Evolutionary conservation across 2,329 filamentous ascomycete genomes (phyloP).

Genomic region (Pyricularia sp.): DNA sequence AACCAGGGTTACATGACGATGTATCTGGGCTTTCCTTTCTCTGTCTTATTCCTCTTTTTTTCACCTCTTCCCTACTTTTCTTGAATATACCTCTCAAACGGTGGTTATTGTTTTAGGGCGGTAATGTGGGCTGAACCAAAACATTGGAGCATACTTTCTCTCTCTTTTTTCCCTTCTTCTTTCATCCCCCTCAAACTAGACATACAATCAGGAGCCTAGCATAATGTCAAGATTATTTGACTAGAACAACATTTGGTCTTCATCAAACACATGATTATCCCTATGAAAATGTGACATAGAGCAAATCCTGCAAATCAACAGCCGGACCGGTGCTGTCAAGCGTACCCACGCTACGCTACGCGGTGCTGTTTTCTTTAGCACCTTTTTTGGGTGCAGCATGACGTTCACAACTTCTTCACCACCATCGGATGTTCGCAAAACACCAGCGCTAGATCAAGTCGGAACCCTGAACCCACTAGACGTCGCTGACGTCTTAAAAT

Average conservation of each 20-base stretch:
- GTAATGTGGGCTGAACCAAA: not conserved
- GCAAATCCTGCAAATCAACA: not conserved
- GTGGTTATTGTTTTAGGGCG: not conserved
- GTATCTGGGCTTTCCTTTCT: not conserved
- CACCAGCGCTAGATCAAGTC: no score
- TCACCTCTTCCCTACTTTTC: not conserved
- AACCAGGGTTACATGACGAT: not conserved
- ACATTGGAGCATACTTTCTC: not conserved
- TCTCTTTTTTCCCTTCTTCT: not conserved
- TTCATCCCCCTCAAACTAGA: not conserved
- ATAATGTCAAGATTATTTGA: not conserved
- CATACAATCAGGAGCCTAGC: not conserved
- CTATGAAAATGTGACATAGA: not conserved
- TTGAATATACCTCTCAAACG: not conserved
- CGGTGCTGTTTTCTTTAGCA: no score
- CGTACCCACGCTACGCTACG: no score
- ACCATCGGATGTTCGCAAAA: no score
- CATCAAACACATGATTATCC: not conserved
- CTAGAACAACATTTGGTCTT: not conserved
- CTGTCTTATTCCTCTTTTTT: not conserved
- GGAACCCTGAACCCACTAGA: no score
- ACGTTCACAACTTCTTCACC: no score
- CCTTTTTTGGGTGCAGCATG: no score
- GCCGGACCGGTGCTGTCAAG: no score
- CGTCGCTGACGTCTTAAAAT: no score